Evolutionary conservation across 2,329 filamentous ascomycete species (phyloP).

Genomic region (Cryphonectria japonica): DNA sequence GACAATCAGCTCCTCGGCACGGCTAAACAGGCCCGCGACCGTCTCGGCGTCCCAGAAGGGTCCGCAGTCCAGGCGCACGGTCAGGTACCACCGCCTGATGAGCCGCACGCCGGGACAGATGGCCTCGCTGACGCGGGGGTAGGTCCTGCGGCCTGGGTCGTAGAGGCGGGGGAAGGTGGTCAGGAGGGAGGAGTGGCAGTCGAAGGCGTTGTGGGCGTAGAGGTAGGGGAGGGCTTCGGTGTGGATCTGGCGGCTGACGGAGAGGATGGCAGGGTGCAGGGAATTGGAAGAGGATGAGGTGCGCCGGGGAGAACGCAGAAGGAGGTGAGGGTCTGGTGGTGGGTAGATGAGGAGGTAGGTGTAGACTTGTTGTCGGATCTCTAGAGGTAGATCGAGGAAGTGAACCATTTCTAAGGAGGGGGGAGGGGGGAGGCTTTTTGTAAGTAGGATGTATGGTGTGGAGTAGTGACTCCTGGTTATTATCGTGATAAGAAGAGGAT

Average conservation of each 20-base stretch:
- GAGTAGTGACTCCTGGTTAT: not conserved
- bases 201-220: conserved; percentile 49
- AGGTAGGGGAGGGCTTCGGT: conserved; percentile 46
- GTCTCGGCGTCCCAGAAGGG: conserved; percentile 38
- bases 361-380: conserved; percentile 54
- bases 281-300: not conserved
- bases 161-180: conserved; percentile 46
- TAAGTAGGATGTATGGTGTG: not conserved
- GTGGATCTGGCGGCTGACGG: conserved; percentile 46
- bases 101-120: conserved; percentile 32
- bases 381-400: conserved; percentile 48
- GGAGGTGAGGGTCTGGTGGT: conserved; percentile 19
- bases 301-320: not conserved
- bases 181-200: conserved; percentile 46
- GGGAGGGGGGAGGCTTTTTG: too few species aligned
- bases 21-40: conserved; percentile 42
- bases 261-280: conserved; percentile 46
- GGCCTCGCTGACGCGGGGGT: conserved; percentile 36
- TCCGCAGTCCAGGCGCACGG: conserved; percentile 47
- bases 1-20: conserved; percentile 45
- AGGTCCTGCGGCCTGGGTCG: conserved; percentile 36
- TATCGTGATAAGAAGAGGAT: not conserved
- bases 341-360: conserved; percentile 42
- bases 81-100: conserved; percentile 46
- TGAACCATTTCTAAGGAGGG: conserved; percentile 3